Base-by-base conservation (phyloP, 225 moss, liverwort and hornwort genomes). In the Neckera pumila region DNA sequence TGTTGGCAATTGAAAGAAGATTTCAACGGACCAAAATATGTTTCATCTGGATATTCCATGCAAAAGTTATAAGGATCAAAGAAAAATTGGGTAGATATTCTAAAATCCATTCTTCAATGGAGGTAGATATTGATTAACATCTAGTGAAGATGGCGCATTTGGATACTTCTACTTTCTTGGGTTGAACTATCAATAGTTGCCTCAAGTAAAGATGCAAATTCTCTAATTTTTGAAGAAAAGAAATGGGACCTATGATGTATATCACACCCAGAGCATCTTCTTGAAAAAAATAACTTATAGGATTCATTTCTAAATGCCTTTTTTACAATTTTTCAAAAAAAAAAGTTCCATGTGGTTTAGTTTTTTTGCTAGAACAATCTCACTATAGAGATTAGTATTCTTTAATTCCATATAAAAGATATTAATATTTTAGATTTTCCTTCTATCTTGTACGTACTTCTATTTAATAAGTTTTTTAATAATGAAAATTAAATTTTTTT, bases 101-200 rank as follows among this genome's bases (percentile, higher is more conserved):
- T 2, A 4, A 1, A 9, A 56, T 77, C 6, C 2, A 4, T 56
- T 54, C 9, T 54, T 25, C 0, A 56, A 0, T n/a, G 0, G 6
- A 56, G 1, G 4, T n/a, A n/a, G 6, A n/a, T 25, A 25, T 36
- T 36, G 23, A 36, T 76, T 56, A 45, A 77, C 25, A 56, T 25
- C 0, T n/a, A 10, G 25, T 56, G 2, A 25, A n/a, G n/a, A n/a
- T 6, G 6, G 1, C 0, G 0, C 2, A 36, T 23, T 77, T 77
- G 6, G 6, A 0, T 36, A 25, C 36, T 1, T 10, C 23, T 75
- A 36, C 23, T 1, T 23, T 54, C 1, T 2, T 16, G 4, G 2
- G 1, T 77, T 77, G 16, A 77, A 56, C 7, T 27, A 57, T 38
- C 11, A 26, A 38, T 57, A 57, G 17, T 38, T 57, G 26, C 17